Evolutionary conservation across 1,284 basidiomycete genomes (phyloP), one percentile per base, ranked within the genome.

Genomic region (Cryptococcus deneoformans): DNA sequence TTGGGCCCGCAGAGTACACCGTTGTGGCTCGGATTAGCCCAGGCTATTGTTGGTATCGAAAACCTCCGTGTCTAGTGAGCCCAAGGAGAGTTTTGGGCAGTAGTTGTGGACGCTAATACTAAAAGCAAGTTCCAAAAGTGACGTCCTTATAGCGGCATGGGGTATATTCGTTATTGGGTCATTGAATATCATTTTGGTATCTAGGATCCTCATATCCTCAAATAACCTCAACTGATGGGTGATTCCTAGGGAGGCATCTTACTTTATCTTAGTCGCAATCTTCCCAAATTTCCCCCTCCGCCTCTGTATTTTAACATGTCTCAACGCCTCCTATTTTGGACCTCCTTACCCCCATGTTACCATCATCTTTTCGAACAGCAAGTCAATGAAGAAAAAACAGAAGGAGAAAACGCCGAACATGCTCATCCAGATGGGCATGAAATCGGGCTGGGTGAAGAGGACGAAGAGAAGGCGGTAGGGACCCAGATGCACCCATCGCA

Each of bases 1-100:
- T 54, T 72, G 1, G 70, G 70, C n/a, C 64, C 70, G 3, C 63
- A 69, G 40, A 65, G 58, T 36, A 67, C 68, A 4, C 67, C 70
- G 1, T 11, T 69, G 0, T 56, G 53, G 47, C 43, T 69, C 7
- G 70, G 70, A 3, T 6, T 56, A 3, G 35, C 60, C 6, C 60
- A 72, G 47, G 24, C 53, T 2, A 52, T 70, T 20, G 40, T 66
- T 14, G 58, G 60, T 0, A 53, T 68, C 8, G 65, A 68, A 53
- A 63, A 58, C 50, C 60, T 71, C 0, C 52, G 65, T 2, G 51
- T 63, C 14, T 58, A 64, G 69, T 71, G 45, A 63, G 68, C 52
- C 11, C 1, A 11, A 4, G 0, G 6, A 37, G 14, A 1, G 14
- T 46, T 9, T 36, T 14, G 12, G 8, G n/a, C 16, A 47, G 14